phyloP scores from a whole-genome alignment of 805 yeast species.

The Wickerhamomyces bovis region DNA sequence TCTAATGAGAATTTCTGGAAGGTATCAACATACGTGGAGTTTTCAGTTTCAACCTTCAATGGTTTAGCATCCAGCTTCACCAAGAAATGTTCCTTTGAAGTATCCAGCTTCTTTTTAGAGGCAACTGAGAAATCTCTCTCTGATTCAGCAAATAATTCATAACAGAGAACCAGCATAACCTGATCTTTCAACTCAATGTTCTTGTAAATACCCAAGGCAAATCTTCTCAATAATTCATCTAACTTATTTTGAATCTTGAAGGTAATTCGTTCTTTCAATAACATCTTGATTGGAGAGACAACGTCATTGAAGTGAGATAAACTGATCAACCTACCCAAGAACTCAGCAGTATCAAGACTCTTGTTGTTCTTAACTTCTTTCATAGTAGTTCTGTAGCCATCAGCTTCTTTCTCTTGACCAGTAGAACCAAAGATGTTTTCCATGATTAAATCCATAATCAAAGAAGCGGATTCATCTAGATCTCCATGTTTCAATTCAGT shows the following conservation, averaged over 20 bases:
- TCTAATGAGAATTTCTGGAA: conserved; percentile 77
- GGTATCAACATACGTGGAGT: conserved; percentile 49
- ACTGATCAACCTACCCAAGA: conserved; percentile 59
- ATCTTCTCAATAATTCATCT: conserved; percentile 71
- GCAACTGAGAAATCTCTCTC: conserved; percentile 21
- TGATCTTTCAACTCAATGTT: conserved; percentile 54
- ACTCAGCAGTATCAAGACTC: conserved; percentile 82
- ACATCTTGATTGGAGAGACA: conserved; percentile 60
- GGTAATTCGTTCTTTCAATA: conserved; percentile 59
- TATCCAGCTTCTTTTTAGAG: conserved; percentile 19
- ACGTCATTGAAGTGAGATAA: conserved; percentile 51
- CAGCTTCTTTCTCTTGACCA: conserved; percentile 92
- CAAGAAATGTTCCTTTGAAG: conserved; percentile 57
- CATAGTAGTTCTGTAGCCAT: conserved; percentile 79
- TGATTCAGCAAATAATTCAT: conserved; percentile 61
- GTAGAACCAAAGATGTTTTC: conserved; percentile 90
- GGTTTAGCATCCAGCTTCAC: conserved; percentile 66
- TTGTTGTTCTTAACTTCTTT: conserved; percentile 87
- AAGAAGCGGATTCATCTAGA: conserved; percentile 55
- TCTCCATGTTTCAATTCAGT: conserved; percentile 61
- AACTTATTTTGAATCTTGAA: conserved; percentile 66
- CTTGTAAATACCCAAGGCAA: conserved; percentile 70
- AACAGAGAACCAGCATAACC: conserved; percentile 64
- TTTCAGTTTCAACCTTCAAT: conserved; percentile 46
- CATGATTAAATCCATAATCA: conserved; percentile 72